Evolutionary conservation across 2,329 filamentous ascomycete genomes (phyloP), one percentile per base, ranked within the genome.

Genomic region (Clonostachys byssicola): DNA sequence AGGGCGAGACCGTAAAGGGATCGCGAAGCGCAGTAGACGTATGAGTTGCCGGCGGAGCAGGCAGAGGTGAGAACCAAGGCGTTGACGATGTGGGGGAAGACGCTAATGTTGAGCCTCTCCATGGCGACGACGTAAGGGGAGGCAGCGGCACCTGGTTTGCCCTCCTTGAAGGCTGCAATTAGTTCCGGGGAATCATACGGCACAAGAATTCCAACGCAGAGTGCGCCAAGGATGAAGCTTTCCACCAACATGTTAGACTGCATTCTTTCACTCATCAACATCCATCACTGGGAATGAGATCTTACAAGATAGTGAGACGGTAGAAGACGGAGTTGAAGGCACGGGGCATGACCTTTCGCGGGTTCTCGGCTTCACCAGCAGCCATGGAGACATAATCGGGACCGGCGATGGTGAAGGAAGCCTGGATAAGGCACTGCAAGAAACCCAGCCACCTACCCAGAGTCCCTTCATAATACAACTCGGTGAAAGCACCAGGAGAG

Each of bases 241-340:
- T 30, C 23, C 23, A 30, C 23, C 23, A 9, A 10, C 23, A 30
- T 10, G 23, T 30, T 30, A 30, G 23, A 10, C 5, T 30, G 8
- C 23, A 30, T 9, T 30, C 23, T 30, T 30, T 30, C 23, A 30
- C 23, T 30, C 23, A 30, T 30, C 23, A 10, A 30, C 23, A 30
- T 30, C 23, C 23, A 30, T 30, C 23, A 30, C 2, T 2, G 23
- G 23, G 23, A 30, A 30, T 9, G 2, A 30, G 23, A 9, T 30
- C 23, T 30, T 30, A 30, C 23, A 92, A 92, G 2, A 79, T 70
- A 0, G 85, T 85, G 34, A 92, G 70, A 34, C 89, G 84, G 64
- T 88, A 91, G 63, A 92, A 91, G 2, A 92, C 87, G 43, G 85
- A 82, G 50, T 89, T 89, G 65, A 83, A 91, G 2, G 88, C 88